These are phyloP conservation scores for Panaeolus cyanescens DNA, from an alignment of 768 basidiomycete genomes.

Conservation along the genomic window DNA sequence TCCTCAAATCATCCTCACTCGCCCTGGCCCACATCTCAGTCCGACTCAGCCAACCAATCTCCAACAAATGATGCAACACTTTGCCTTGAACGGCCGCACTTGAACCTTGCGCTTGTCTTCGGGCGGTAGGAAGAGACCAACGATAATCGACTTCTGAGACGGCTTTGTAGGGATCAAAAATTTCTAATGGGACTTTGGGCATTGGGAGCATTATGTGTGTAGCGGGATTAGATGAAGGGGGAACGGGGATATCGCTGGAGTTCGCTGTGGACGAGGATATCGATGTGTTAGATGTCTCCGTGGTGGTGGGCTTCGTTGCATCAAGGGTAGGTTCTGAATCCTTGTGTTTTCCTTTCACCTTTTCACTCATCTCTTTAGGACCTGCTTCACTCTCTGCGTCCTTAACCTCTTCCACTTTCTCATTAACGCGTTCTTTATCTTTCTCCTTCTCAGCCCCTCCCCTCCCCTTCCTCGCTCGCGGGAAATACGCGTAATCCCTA, in stretches of 20 bases:
- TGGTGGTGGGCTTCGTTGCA: background rate
- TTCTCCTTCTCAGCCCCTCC: background rate
- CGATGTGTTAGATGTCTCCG: background rate
- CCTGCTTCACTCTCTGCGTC: background rate
- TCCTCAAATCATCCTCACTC: conserved; percentile 4
- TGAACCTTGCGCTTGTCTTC: background rate
- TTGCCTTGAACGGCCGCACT: conserved; percentile 36
- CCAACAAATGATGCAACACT: conserved; percentile 37
- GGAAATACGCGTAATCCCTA: conserved; percentile 39
- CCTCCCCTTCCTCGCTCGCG: background rate
- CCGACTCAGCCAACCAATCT: conserved; percentile 38
- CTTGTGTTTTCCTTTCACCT: background rate
- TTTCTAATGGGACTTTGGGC: conserved; percentile 26
- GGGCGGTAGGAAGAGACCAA: conserved; percentile 26
- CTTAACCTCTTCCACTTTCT: background rate
- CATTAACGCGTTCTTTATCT: background rate
- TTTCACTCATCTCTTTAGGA: too few species aligned
- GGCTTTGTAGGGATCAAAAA: conserved; percentile 39
- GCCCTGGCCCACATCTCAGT: conserved; percentile 33
- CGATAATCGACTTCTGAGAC: conserved; percentile 43
- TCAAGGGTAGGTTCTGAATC: conserved; percentile 2
- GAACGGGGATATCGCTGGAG: background rate
- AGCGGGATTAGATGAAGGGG: conserved; percentile 1
- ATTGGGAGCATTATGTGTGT: conserved; percentile 5
- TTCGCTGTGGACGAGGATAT: background rate